Base-by-base conservation (phyloP, 2,329 filamentous ascomycete genomes). In the Trichothecium roseum region DNA sequence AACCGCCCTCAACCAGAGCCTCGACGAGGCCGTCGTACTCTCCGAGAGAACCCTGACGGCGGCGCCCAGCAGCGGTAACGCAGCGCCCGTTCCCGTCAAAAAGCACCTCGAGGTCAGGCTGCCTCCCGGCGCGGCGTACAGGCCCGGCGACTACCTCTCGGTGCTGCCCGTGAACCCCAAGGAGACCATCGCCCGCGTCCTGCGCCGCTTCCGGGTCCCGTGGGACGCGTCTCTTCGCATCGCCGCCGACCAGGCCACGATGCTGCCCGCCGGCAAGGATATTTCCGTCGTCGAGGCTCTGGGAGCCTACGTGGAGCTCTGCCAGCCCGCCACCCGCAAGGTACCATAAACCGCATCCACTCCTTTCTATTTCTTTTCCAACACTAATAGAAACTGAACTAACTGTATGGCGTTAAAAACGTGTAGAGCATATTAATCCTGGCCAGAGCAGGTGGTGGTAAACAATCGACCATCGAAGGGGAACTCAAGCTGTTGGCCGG, bases 81-180 rank as follows among this genome's bases (percentile, higher is more conserved):
- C 42, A 67, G 59, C 1, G 34, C 69, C 0, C 59, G 60, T 77
- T 22, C 20, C 64, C 64, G 8, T 63, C 27, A 83, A 83, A 57
- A 66, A 69, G 14, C 64, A 75, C 35, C 63, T 82, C 8, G 70
- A 72, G 34, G 70, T 84, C n/a, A 68, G 71, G 37, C 62, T 86
- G 0, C 81, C 81, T 0, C 66, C 62, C 1, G 70, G 66, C 32
- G 60, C 72, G 57, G 64, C 62, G 0, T 86, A 85, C 53, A 64
- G 68, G 15, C 69, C 74, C 5, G 81, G 81, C 14, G 81, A 86
- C 48, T 84, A 87, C 50, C 65, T 86, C 2, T 73, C 77, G 0
- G 64, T 84, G 3, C 59, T 84, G 1, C 81, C 81, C 0, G 56
- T 80, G 14, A 86, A 86, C 46, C 70, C 72, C 3, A 61, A 64